A percentile compares a stretch with the other conserved stretches of the same genome.
These are phyloP conservation scores for Syzygium syzygioides DNA, from an alignment of 441 rosid species.

Conservation along the genomic window DNA sequence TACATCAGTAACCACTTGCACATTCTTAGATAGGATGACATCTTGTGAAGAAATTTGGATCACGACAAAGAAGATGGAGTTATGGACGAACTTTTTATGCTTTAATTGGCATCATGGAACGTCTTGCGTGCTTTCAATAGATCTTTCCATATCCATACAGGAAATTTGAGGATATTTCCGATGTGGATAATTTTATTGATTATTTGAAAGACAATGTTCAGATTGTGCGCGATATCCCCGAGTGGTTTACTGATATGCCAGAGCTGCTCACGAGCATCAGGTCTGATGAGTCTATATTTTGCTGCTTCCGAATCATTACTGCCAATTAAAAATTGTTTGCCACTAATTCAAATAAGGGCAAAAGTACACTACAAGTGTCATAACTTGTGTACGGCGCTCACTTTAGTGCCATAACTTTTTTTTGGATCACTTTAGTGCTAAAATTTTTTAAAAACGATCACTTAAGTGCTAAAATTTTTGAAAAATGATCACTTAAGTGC, in stretches of 20 bases:
- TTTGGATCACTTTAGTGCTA: too few species aligned
- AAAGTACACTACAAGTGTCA: too few species aligned
- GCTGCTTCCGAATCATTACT: background rate
- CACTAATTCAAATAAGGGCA: background rate
- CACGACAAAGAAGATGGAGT: background rate
- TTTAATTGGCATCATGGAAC: constrained; percentile 2
- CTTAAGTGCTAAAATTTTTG: too few species aligned
- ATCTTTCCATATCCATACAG: constrained; percentile 33
- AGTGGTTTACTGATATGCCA: constrained; percentile 93
- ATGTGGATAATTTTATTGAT: constrained; percentile 93
- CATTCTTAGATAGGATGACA: background rate
- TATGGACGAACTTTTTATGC: background rate
- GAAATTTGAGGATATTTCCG: constrained; percentile 92
- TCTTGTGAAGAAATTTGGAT: background rate
- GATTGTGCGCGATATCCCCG: constrained; percentile 91
- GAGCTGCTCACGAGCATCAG: constrained; percentile 90
- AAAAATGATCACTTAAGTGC: too few species aligned
- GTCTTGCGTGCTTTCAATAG: background rate
- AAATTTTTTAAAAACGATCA: too few species aligned
- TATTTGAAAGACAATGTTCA: constrained; percentile 84
- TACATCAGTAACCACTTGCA: background rate
- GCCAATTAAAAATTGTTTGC: background rate
- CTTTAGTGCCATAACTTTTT: too few species aligned
- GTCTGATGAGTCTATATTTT: constrained; percentile 21
- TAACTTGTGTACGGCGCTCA: too few species aligned